Evolutionary conservation across 73 alveolate genomes (phyloP).

Genomic region (Uronychia setigera): DNA sequence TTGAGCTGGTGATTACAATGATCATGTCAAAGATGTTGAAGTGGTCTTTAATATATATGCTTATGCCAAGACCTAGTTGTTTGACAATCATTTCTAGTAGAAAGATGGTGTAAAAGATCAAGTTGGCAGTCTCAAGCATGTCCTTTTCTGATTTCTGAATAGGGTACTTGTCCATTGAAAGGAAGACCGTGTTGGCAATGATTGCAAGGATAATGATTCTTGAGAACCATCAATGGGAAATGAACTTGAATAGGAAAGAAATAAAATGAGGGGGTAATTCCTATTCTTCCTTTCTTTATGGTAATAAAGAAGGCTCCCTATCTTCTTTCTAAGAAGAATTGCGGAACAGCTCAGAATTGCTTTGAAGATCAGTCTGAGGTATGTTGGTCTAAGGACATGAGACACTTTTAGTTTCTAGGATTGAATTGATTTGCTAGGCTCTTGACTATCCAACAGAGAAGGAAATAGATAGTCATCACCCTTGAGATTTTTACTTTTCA

Average conservation of each 20-base stretch:
- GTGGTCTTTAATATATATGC: constrained; percentile 41
- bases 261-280: background rate
- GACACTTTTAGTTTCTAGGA: too few relatives aligned
- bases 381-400: too few relatives aligned
- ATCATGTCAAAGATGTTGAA: constrained; percentile 44
- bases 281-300: background rate
- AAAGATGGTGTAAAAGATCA: constrained; percentile 36
- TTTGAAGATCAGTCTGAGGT: too few relatives aligned
- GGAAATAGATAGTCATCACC: too few relatives aligned
- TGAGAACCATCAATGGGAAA: too few relatives aligned
- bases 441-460: too few relatives aligned
- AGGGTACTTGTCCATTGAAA: constrained; percentile 32
- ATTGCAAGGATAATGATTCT: constrained; percentile 16
- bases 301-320: background rate
- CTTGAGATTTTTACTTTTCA: too few relatives aligned
- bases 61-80: constrained; percentile 41
- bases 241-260: background rate
- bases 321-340: too few relatives aligned
- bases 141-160: background rate
- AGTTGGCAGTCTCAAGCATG: constrained; percentile 4
- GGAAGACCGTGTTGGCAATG: constrained; percentile 21
- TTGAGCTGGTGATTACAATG: constrained; percentile 16
- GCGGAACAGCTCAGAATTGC: too few relatives aligned
- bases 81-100: constrained; percentile 44
- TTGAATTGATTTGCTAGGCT: too few relatives aligned